phyloP scores from a whole-genome alignment of 257 asterid species.

The Solanum arcanum region DNA sequence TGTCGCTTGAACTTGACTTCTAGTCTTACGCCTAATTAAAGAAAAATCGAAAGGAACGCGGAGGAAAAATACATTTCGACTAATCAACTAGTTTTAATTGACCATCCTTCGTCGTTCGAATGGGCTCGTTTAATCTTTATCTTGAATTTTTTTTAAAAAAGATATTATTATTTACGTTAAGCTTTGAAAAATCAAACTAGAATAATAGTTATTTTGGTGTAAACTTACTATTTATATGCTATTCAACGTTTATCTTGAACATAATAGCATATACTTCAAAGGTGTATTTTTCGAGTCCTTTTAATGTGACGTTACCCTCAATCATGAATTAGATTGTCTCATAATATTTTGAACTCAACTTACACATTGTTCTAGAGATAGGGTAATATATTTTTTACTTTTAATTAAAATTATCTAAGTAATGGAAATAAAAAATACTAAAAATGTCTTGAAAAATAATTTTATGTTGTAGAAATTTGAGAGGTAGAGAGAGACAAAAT shows the following conservation, averaged over 20 bases:
- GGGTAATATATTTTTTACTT: neutral
- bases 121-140: neutral
- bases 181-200: no score
- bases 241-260: no score
- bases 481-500: neutral
- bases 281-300: accelerated
- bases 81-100: neutral
- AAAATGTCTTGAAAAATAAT: neutral
- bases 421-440: no score
- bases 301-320: accelerated
- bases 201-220: no score
- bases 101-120: neutral
- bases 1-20: neutral
- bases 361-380: accelerated
- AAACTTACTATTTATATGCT: no score
- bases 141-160: neutral
- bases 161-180: no score
- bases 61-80: neutral
- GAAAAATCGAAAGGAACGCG: neutral
- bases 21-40: neutral
- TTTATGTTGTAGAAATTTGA: neutral
- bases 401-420: accelerated
- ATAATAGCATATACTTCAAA: accelerated
- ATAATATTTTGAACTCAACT: accelerated
- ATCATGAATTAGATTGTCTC: accelerated